phyloP scores from a whole-genome alignment of 2,329 filamentous ascomycete species.

The Talaromyces sp. region DNA sequence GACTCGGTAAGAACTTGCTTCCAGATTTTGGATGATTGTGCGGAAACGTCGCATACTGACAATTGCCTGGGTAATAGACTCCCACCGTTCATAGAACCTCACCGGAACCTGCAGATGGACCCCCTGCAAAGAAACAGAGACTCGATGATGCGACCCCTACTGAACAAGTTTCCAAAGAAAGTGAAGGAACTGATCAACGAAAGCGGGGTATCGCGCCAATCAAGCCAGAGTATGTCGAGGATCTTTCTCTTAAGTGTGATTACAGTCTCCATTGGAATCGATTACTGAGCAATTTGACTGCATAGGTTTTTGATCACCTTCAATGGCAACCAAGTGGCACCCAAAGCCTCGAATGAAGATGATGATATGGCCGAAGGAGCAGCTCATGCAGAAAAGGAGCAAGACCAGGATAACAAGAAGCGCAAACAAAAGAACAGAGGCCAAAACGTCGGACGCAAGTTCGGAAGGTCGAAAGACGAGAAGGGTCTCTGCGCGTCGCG shows the following conservation, averaged over 20 bases:
- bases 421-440: constrained; percentile 58
- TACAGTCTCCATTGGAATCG: background rate
- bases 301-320: constrained; percentile 27
- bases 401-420: constrained; percentile 38
- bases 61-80: background rate
- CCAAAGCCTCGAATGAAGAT: constrained; percentile 34
- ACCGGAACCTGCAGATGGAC: constrained; percentile 34
- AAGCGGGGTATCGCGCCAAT: constrained; percentile 61
- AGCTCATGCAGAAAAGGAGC: constrained; percentile 37
- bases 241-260: background rate
- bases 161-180: constrained; percentile 20
- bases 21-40: background rate
- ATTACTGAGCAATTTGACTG: background rate
- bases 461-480: constrained; percentile 72
- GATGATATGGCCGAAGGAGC: constrained; percentile 59
- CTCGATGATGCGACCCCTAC: constrained; percentile 36
- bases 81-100: constrained; percentile 1
- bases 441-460: constrained; percentile 78
- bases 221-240: constrained; percentile 60
- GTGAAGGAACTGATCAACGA: constrained; percentile 23
- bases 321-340: constrained; percentile 18
- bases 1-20: background rate
- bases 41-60: background rate
- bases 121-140: constrained; percentile 58
- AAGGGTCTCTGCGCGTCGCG: constrained; percentile 73